A percentile compares a stretch with the other conserved stretches of the same genome.
These are phyloP conservation scores for Rosa multiflora DNA, from an alignment of 306 rosid species.

Conservation along the genomic window DNA sequence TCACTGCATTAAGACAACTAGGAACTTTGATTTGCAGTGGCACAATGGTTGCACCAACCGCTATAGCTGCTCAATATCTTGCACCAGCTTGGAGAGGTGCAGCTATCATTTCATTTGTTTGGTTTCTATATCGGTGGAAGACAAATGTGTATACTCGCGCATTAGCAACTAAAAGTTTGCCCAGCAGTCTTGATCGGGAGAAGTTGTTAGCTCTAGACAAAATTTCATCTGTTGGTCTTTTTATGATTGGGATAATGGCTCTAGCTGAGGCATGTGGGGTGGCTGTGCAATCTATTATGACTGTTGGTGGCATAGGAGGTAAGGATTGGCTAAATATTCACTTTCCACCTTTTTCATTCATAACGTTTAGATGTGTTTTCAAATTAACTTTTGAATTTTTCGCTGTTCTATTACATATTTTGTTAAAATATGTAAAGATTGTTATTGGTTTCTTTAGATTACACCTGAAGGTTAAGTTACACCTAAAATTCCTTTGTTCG, in stretches of 20 bases:
- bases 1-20: slow-evolving; percentile 17
- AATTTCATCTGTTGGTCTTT: slow-evolving; percentile 76
- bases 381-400: not conserved
- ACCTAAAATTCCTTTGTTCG: not conserved
- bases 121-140: slow-evolving; percentile 93
- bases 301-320: slow-evolving; percentile 99
- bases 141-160: slow-evolving; percentile 58
- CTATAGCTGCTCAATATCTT: slow-evolving; percentile 69
- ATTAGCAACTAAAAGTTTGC: slow-evolving; percentile 36
- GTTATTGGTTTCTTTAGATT: not conserved
- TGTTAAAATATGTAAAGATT: not conserved
- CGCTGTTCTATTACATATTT: not conserved
- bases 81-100: slow-evolving; percentile 79
- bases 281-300: slow-evolving; percentile 83
- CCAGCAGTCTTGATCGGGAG: slow-evolving; percentile 62
- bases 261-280: slow-evolving; percentile 94
- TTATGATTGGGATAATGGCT: slow-evolving; percentile 82
- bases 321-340: not conserved
- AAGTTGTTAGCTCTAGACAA: slow-evolving; percentile 68
- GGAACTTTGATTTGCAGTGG: slow-evolving; percentile 61
- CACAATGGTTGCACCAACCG: slow-evolving; percentile 80
- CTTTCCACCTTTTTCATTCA: not conserved
- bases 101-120: slow-evolving; percentile 65
- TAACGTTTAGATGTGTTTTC: not conserved
- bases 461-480: not conserved